These are phyloP conservation scores for Diaporthe australafricana DNA, from an alignment of 2,329 filamentous ascomycete genomes.

Conservation along the genomic window DNA sequence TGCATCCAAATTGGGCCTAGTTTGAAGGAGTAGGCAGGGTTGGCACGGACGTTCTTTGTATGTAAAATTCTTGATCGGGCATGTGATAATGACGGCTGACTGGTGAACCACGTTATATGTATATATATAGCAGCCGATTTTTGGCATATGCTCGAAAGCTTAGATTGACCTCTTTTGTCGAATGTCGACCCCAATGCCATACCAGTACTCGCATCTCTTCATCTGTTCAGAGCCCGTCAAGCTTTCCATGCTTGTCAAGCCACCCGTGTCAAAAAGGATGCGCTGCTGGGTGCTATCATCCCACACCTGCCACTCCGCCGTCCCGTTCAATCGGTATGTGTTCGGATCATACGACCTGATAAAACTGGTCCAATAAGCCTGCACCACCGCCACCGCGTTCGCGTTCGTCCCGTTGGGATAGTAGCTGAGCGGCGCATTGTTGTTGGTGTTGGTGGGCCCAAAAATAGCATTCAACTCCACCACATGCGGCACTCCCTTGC, in stretches of 20 bases:
- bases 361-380: slow-evolving; percentile 82
- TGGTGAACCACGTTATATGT: background rate
- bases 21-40: no score
- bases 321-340: slow-evolving; percentile 53
- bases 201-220: slow-evolving; percentile 38
- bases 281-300: slow-evolving; percentile 46
- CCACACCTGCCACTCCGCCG: slow-evolving; percentile 65
- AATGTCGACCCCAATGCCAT: slow-evolving; percentile 30
- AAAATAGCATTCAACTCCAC: slow-evolving; percentile 76
- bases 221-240: slow-evolving; percentile 37
- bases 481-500: slow-evolving; percentile 75
- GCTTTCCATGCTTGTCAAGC: slow-evolving; percentile 41
- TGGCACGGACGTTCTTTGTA: no score
- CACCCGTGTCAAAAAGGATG: slow-evolving; percentile 55
- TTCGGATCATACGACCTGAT: slow-evolving; percentile 77
- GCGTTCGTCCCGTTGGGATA: slow-evolving; percentile 62
- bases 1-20: no score
- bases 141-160: background rate
- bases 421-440: slow-evolving; percentile 66
- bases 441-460: slow-evolving; percentile 67
- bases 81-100: no score
- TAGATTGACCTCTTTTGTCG: slow-evolving; percentile 11
- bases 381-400: slow-evolving; percentile 68
- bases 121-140: background rate
- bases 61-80: no score